Percentiles rank a stretch among this genome's conserved stretches.
Evolutionary conservation across 2,329 filamentous ascomycete species (phyloP).

Genomic region (Ustulina deusta): DNA sequence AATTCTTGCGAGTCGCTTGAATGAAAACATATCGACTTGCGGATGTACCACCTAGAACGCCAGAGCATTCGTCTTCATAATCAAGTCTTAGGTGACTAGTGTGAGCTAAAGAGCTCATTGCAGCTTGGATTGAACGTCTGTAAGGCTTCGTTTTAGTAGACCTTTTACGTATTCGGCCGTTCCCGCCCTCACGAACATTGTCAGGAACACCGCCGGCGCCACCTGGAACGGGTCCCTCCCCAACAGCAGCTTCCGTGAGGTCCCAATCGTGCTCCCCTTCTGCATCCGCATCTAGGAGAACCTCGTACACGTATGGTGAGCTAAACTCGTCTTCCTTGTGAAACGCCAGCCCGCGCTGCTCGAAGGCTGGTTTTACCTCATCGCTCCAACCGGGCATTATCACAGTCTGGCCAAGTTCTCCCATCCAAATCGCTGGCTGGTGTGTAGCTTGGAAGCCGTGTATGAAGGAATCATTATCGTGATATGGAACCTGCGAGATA

Average conservation of each 20-base stretch:
- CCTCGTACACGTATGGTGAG: conserved; percentile 61
- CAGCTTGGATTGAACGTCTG: conserved; percentile 46
- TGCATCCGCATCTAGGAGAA: conserved; percentile 55
- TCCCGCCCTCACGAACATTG: conserved; percentile 54
- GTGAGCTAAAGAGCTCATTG: conserved; percentile 59
- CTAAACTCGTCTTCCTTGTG: conserved; percentile 57
- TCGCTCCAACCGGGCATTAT: conserved; percentile 55
- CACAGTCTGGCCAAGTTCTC: conserved; percentile 60
- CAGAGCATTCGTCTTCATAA: conserved; percentile 45
- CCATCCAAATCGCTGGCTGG: conserved; percentile 66
- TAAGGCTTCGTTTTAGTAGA: conserved; percentile 30
- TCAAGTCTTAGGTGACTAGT: conserved; percentile 58
- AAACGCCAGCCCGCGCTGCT: conserved; percentile 57
- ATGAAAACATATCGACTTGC: conserved; percentile 55
- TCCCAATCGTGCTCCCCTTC: conserved; percentile 51
- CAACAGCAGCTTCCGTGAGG: conserved; percentile 50
- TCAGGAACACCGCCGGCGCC: conserved; percentile 55
- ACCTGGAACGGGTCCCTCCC: conserved; percentile 54
- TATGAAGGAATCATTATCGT: conserved; percentile 57
- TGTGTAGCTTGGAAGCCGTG: conserved; percentile 64
- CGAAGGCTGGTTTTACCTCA: conserved; percentile 52
- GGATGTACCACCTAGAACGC: neutral
- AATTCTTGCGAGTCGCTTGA: conserved; percentile 59
- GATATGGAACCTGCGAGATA: conserved; percentile 62
- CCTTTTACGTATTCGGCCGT: conserved; percentile 53